A percentile compares a stretch with the other conserved stretches of the same genome.
Evolutionary conservation across 345 rosid species (phyloP).

Genomic region (Mangifera indica): DNA sequence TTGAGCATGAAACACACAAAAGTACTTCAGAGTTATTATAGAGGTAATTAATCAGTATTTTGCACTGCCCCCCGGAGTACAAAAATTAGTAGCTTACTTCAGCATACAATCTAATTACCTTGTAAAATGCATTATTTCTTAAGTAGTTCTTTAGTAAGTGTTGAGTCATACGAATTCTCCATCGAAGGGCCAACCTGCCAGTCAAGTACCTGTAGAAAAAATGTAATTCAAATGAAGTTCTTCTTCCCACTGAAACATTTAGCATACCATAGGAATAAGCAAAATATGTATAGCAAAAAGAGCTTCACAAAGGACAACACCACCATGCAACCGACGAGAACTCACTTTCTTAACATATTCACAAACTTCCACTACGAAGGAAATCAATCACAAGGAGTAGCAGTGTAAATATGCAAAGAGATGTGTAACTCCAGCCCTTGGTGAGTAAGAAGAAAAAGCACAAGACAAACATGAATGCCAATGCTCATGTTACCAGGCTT

Average conservation of each 20-base stretch:
- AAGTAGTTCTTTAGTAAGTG: conserved; percentile 84
- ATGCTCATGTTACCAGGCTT: no score
- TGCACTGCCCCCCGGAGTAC: conserved; percentile 11
- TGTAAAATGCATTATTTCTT: conserved; percentile 93
- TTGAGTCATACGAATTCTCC: conserved; percentile 93
- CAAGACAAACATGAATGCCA: background rate
- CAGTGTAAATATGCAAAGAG: background rate
- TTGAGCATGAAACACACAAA: background rate
- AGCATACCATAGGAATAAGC: no score
- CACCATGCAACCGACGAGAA: background rate
- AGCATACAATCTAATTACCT: conserved; percentile 53
- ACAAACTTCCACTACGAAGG: background rate
- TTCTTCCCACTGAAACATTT: background rate
- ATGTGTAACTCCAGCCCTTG: background rate
- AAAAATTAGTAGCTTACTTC: conserved; percentile 16
- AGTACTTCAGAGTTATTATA: background rate
- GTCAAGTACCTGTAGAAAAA: conserved; percentile 69
- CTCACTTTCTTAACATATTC: background rate
- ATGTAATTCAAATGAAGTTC: background rate
- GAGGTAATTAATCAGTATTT: conserved; percentile 2
- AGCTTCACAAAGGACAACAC: background rate
- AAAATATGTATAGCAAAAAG: no score
- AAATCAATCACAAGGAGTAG: background rate
- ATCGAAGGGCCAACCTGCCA: conserved; percentile 80
- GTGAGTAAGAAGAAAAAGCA: background rate